Base-by-base conservation (phyloP, 805 yeast species). In the Saccharomycopsis amapae region DNA sequence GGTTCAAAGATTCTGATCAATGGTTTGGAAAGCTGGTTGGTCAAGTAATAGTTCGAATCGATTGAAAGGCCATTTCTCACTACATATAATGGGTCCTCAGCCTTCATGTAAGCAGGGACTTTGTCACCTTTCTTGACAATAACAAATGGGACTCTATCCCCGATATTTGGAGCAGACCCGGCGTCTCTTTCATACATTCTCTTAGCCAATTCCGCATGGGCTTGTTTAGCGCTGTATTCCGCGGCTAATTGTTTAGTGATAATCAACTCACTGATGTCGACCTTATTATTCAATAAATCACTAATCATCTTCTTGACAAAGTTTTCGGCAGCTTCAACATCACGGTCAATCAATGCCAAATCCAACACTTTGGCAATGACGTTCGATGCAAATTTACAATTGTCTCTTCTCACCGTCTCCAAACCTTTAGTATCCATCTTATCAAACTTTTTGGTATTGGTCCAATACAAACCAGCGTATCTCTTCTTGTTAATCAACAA, bases 401-500 rank as follows among this genome's bases (percentile, higher is more conserved):
- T 94, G 60, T 93, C 99, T 71, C 99, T 79, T 63, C 99, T 80
- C 36, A 93, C 99, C 0, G 98, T 93, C 58, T 95, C 99, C 51
- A 93, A 83, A 62, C 99, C 99, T 60, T 93, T 93, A 28, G 97
- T 90, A 62, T 93, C 99, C 88, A 93, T 82, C 65, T 93, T 93
- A 63, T 94, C 98, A 57, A 77, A 86, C 53, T 85, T 86, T n/a
- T 85, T 78, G 0, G 97, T 82, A 39, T 77, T 75, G 0, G 98
- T 93, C 98, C 98, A 93, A 60, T 81, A 90, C 37, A 93, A 69
- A 0, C 99, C 99, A 1, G 98, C 99, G 60, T 93, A 93, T 63
- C 99, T 75, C 66, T 93, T 93, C 64, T 93, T 93, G 68, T 90
- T 93, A 60, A 93, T 93, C 60, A 93, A 70, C 53, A 93, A 67